Evolutionary conservation across 2,329 filamentous ascomycete species (phyloP).

Genomic region (Immersiporthe knoxdaviesiana): DNA sequence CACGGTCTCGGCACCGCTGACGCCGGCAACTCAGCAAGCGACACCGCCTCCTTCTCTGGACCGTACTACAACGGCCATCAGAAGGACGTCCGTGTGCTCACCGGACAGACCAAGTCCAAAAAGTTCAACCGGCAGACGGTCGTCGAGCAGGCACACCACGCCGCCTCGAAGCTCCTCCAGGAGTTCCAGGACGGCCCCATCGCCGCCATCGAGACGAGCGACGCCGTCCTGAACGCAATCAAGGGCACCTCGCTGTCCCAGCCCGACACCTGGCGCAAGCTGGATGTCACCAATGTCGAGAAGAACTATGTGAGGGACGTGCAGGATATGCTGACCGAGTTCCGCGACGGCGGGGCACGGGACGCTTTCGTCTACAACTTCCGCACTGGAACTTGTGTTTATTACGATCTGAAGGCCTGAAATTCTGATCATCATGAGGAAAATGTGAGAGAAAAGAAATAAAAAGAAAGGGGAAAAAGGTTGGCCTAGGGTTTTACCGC

Average conservation of each 20-base stretch:
- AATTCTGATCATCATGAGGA: neutral
- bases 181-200: constrained; percentile 78
- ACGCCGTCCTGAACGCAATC: constrained; percentile 78
- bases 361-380: constrained; percentile 94
- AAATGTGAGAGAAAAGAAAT: neutral
- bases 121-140: constrained; percentile 89
- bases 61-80: constrained; percentile 42
- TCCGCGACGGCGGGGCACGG: constrained; percentile 59
- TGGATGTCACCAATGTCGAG: constrained; percentile 77
- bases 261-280: constrained; percentile 78
- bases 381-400: constrained; percentile 78
- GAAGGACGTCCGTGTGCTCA: constrained; percentile 82
- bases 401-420: constrained; percentile 75
- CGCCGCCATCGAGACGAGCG: constrained; percentile 84
- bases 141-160: constrained; percentile 73
- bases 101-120: constrained; percentile 81
- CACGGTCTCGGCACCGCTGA: constrained; percentile 15
- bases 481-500: neutral
- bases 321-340: constrained; percentile 73
- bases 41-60: constrained; percentile 34
- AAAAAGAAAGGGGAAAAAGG: neutral
- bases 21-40: constrained; percentile 14
- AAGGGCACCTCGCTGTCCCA: constrained; percentile 76
- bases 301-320: constrained; percentile 82
- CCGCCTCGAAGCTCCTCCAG: constrained; percentile 65